Conservation (phyloP, 164 flowering plant genomes). For the Brasenia schreberi region DNA sequence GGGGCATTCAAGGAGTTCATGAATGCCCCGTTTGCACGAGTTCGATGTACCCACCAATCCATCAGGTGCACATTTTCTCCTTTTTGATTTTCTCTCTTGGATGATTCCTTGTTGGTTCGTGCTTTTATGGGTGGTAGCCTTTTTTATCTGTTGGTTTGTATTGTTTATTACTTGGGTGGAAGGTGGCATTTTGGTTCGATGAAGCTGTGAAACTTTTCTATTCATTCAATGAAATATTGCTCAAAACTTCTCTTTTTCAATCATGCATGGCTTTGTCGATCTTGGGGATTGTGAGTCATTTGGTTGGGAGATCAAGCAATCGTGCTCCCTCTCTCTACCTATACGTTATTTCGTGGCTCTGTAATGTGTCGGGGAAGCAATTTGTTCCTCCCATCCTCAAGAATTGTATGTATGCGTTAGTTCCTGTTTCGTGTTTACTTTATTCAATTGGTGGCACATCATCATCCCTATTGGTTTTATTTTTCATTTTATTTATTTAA, state of each 20-base stretch:
- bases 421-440: not conserved
- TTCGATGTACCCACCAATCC: conserved; percentile 66
- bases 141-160: no score
- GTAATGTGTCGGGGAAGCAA: not conserved
- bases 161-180: not conserved
- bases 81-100: not conserved
- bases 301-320: not conserved
- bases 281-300: not conserved
- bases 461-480: not conserved
- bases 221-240: not conserved
- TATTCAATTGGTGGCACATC: not conserved
- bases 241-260: not conserved
- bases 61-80: conserved; percentile 27
- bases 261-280: not conserved
- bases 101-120: not conserved
- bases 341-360: no score
- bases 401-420: not conserved
- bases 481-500: not conserved
- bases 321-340: not conserved
- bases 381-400: not conserved
- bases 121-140: not conserved
- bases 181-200: not conserved
- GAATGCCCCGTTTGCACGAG: conserved; percentile 62
- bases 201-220: not conserved
- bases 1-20: conserved; percentile 37